Percentiles rank a stretch among this genome's conserved stretches.
These are phyloP conservation scores for Rugonectria rugulosa DNA, from an alignment of 2,329 filamentous ascomycete genomes.

Conservation along the genomic window DNA sequence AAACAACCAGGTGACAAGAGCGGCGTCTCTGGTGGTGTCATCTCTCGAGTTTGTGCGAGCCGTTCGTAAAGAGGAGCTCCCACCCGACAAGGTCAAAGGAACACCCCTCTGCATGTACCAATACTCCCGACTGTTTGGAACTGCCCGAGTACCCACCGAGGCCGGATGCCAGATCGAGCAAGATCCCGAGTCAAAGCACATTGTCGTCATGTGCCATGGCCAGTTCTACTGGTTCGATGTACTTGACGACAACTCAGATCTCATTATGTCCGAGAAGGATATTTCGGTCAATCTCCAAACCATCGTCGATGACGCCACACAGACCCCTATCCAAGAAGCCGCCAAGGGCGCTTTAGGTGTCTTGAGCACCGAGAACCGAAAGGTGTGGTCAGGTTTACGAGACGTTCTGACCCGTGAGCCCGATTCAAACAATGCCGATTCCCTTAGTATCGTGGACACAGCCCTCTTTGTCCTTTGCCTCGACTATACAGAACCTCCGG, in stretches of 20 bases:
- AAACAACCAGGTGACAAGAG: constrained; percentile 95
- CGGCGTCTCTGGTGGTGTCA: constrained; percentile 90
- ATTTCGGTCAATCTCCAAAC: constrained; percentile 90
- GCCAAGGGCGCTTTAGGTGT: constrained; percentile 96
- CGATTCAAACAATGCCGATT: constrained; percentile 94
- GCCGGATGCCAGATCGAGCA: constrained; percentile 96
- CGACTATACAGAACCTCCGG: constrained; percentile 87
- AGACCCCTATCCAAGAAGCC: constrained; percentile 90
- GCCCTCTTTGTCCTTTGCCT: constrained; percentile 92
- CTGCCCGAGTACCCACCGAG: constrained; percentile 90
- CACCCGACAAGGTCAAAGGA: constrained; percentile 84
- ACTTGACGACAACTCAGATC: constrained; percentile 89
- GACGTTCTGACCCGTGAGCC: constrained; percentile 87
- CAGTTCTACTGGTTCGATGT: constrained; percentile 99
- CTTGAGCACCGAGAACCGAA: constrained; percentile 93
- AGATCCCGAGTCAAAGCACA: constrained; percentile 89
- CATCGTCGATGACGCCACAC: constrained; percentile 87
- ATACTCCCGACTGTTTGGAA: constrained; percentile 94
- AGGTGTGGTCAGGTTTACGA: constrained; percentile 91
- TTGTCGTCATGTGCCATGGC: constrained; percentile 91
- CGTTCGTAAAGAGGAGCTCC: constrained; percentile 89
- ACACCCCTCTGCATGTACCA: constrained; percentile 97
- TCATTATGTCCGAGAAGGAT: constrained; percentile 97
- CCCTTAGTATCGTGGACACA: constrained; percentile 92
- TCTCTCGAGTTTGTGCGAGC: constrained; percentile 92